These are phyloP conservation scores for Phaffomyces opuntiae DNA, from an alignment of 805 yeast species.

Conservation along the genomic window DNA sequence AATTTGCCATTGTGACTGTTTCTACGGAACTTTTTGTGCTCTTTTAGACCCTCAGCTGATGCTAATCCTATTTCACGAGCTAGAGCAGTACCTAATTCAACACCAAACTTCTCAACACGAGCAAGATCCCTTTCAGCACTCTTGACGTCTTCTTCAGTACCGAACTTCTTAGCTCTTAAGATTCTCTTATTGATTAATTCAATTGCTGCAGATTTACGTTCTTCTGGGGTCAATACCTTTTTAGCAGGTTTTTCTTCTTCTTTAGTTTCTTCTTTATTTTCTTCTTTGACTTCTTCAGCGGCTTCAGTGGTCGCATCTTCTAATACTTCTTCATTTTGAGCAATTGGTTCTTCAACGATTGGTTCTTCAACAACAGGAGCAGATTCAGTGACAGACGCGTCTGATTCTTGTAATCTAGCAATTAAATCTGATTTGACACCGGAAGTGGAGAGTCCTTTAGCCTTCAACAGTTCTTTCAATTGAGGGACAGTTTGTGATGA, in stretches of 20 bases:
- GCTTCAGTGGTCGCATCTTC: neutral
- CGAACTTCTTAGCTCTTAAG: constrained; percentile 71
- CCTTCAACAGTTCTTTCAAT: constrained; percentile 68
- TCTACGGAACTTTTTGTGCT: constrained; percentile 1
- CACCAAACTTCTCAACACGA: constrained; percentile 81
- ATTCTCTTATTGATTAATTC: constrained; percentile 62
- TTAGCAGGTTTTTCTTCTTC: constrained; percentile 22
- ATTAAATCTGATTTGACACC: constrained; percentile 82
- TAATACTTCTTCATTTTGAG: neutral
- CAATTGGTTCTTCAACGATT: constrained; percentile 2
- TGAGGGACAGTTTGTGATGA: constrained; percentile 74
- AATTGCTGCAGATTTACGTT: constrained; percentile 60
- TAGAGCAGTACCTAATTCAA: constrained; percentile 56
- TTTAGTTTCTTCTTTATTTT: constrained; percentile 9
- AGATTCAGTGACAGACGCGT: constrained; percentile 1
- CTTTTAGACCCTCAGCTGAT: neutral
- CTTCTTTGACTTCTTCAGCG: neutral
- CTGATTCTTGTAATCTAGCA: constrained; percentile 56
- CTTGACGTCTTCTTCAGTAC: constrained; percentile 46
- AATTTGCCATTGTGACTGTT: constrained; percentile 1
- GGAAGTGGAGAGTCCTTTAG: constrained; percentile 55
- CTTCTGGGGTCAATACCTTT: constrained; percentile 51
- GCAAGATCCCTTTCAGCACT: constrained; percentile 54
- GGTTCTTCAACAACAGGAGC: constrained; percentile 6
- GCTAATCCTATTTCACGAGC: constrained; percentile 45